Evolutionary conservation across 768 basidiomycete genomes (phyloP), one percentile per base, ranked within the genome.

Genomic region (Calocybe gangraenosa): DNA sequence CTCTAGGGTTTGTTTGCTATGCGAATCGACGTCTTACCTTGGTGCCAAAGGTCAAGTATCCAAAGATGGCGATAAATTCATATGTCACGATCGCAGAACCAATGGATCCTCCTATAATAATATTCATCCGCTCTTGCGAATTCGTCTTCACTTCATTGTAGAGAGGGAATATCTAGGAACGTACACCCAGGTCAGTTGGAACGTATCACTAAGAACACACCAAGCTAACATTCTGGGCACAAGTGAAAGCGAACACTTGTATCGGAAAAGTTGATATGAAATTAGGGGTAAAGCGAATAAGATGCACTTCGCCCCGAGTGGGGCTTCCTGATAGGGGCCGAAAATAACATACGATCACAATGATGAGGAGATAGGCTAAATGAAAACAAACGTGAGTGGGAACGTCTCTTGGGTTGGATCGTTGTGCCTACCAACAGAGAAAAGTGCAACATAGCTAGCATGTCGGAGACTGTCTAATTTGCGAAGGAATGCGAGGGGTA

Each of bases 31-130:
- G 18, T 62, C 74, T 40, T 39, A 87, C 90, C 61, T 80, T 87
- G 38, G 83, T 84, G 1, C 94, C 94, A 63, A 97, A 97, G 0
- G 94, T 96, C 42, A 97, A 69, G 61, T 97, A 97, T 0, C 93
- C 93, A 55, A 92, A 85, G 20, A 90, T 63, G 3, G 83, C 87
- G 51, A 99, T 90, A 40, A 92, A 63, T 62, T 95, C 92, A 61
- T 99, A 99, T 7, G 84, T 83, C 35, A 89, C 35, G 2, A 83
- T 81, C 1, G 93, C 88, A 17, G 79, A 72, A 11, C 94, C 94
- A 54, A 99, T 93, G 5, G 92, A 88, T 0, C 84, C 71, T 8
- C 84, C 83, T 40, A 97, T 87, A 50, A 97, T 77, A n/a, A 75
- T 70, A 62, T 96, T 95, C 79, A 98, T 82, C 30, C 89, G 79